These are phyloP conservation scores for Fraxinus pennsylvanica DNA, from an alignment of 257 asterid genomes.

Conservation along the genomic window DNA sequence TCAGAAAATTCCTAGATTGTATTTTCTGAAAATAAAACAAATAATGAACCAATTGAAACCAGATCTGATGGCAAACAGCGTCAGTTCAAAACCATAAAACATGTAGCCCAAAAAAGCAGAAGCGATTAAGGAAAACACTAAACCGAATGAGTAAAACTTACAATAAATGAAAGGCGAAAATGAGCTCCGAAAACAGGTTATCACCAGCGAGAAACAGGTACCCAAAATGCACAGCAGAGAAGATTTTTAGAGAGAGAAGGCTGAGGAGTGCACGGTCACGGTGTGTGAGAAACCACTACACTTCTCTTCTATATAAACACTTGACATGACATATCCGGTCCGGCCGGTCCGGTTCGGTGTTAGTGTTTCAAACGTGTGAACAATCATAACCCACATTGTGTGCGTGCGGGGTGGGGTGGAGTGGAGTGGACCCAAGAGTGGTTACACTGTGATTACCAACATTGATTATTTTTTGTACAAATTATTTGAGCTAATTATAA, in stretches of 20 bases:
- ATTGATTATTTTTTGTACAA: background rate
- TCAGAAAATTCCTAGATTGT: background rate
- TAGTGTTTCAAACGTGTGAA: conserved; percentile 67
- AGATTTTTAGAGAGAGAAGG: conserved; percentile 24
- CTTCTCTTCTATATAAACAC: conserved; percentile 48
- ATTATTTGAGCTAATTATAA: conserved; percentile 2
- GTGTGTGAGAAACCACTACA: conserved; percentile 38
- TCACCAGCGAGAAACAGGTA: conserved; percentile 29
- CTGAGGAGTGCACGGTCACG: conserved; percentile 52
- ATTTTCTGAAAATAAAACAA: background rate
- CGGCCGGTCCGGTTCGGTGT: conserved; percentile 24
- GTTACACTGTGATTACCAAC: conserved; percentile 44
- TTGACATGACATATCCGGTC: background rate
- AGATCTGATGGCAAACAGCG: background rate
- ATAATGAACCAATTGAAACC: background rate
- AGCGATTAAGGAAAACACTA: background rate
- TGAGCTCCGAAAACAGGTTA: conserved; percentile 25
- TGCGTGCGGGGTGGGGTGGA: conserved; percentile 38
- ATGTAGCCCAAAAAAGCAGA: background rate
- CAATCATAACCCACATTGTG: conserved; percentile 42
- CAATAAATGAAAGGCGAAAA: conserved; percentile 21
- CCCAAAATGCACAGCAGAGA: conserved; percentile 26
- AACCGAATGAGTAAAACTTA: conserved; percentile 25
- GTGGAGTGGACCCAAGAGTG: conserved; percentile 43
- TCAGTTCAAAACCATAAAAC: background rate